These are phyloP conservation scores for Phytophthora sojae DNA, from an alignment of 352 stramenopile species.

Conservation along the genomic window DNA sequence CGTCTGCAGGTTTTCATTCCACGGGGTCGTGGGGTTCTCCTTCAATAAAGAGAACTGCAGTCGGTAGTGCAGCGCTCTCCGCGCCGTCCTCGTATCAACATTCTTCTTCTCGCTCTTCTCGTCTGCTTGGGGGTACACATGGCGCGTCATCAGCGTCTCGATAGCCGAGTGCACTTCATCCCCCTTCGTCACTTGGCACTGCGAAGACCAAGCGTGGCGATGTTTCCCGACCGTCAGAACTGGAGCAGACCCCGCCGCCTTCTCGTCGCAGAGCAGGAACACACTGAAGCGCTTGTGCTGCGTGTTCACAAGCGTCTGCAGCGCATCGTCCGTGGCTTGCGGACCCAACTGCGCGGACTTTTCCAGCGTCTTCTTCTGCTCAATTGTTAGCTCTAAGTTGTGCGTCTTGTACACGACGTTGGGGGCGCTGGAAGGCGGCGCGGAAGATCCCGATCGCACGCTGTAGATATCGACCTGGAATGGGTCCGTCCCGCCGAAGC, in stretches of 20 bases:
- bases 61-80: slow-evolving; percentile 67
- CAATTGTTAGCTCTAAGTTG: slow-evolving; percentile 10
- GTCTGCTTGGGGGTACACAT: slow-evolving; percentile 45
- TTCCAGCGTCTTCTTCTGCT: slow-evolving; percentile 22
- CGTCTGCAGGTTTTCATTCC: slow-evolving; percentile 54
- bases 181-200: slow-evolving; percentile 35
- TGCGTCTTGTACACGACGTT: slow-evolving; percentile 31
- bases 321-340: slow-evolving; percentile 33
- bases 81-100: slow-evolving; percentile 38
- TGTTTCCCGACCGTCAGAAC: slow-evolving; percentile 64
- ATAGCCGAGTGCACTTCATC: slow-evolving; percentile 43
- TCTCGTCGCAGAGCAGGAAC: slow-evolving; percentile 54
- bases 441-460: slow-evolving; percentile 7
- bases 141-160: slow-evolving; percentile 43
- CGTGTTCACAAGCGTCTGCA: slow-evolving; percentile 25
- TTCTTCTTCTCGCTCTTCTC: slow-evolving; percentile 6
- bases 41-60: slow-evolving; percentile 78
- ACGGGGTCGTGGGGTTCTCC: slow-evolving; percentile 47
- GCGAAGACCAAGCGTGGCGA: slow-evolving; percentile 69
- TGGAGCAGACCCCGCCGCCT: slow-evolving; percentile 3
- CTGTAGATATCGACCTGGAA: slow-evolving; percentile 40
- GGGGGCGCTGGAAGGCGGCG: slow-evolving; percentile 20
- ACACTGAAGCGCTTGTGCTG: slow-evolving; percentile 43
- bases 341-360: slow-evolving; percentile 4
- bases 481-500: slow-evolving; percentile 27